Evolutionary conservation across 305 asterid genomes (phyloP), one percentile per base, ranked within the genome.

Genomic region (Petunia hybrid): DNA sequence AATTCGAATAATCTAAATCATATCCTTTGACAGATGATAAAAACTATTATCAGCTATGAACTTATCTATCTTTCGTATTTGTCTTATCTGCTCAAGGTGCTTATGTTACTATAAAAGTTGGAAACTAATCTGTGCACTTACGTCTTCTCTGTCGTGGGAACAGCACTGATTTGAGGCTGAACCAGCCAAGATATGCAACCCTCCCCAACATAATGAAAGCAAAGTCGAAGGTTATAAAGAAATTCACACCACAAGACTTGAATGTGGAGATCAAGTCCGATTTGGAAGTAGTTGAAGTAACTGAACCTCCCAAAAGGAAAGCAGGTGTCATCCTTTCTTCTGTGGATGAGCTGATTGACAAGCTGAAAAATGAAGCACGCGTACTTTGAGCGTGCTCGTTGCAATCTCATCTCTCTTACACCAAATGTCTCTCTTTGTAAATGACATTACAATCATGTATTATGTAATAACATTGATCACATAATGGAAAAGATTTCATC

Each of bases 151-250:
- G 55, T 73, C 51, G 36, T 73, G 14, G 14, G 6, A 7, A 84
- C 97, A 94, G 99, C 70, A 89, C 98, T 53, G 98, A 95, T 78
- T 80, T 95, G 93, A 94, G 99, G 77, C 79, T 94, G 91, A 95
- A 94, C 86, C 98, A 94, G 85, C 97, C 97, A 6, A 89, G 99
- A 82, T 95, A 94, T 53, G 98, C 99, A 4, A 94, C 98, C 9
- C 99, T 95, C 61, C 98, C 98, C 0, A 95, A 95, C 89, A 95
- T 95, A 67, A 95, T 94, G 99, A 95, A 94, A 87, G 99, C 99
- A 2, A 95, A 94, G 84, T 91, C 97, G 36, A 95, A 95, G 89
- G 87, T 80, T 46, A 91, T 95, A 81, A 91, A 91, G 93, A 95
- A 92, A 84, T 69, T 90, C 6, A 94, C 91, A 73, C 97, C 93